Base-by-base conservation (phyloP, 78 protist species). In the Dictyostelium discoideum region DNA sequence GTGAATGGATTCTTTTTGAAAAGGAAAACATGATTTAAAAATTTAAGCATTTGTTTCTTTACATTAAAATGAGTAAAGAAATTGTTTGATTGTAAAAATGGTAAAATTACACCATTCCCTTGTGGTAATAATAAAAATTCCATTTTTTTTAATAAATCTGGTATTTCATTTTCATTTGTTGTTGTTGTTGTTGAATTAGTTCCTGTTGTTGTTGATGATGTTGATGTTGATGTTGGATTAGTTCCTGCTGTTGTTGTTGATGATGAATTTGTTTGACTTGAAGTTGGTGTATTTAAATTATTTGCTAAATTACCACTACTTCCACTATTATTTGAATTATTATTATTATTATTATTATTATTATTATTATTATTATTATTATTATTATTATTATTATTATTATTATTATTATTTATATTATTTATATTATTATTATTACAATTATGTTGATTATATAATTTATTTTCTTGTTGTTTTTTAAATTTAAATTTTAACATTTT, bases 1-100 rank as follows among this genome's bases (percentile, higher is more conserved):
- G 92, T 73, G 32, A 88, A 95, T 14, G 94, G 97, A 63, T 74
- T 84, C 46, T 48, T 78, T 50, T 93, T 93, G 50, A 93, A 83
- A 7, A 22, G 32, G 42, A 93, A 93, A 16, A 93, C 85, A 22
- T 48, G 82, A 73, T 26, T 60, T 39, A 86, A 46, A 26, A 93
- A 63, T 13, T 93, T 85, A 3, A 85, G 50, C 94, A 93, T 93
- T 74, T 78, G 85, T 77, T 84, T 82, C 67, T 93, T 93, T 9
- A 86, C 29, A 37, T 54, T 32, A 44, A 76, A 93, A 74, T 86
- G 40, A 2, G n/a, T 32, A 44, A 32, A 60, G 29, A 78, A 82
- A 10, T 24, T 72, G 8, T 65, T 39, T 3, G 87, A 20, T 44
- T 82, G 92, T 11, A 93, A 72, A 84, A 93, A 93, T 63, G 92